These are phyloP conservation scores for Parasarocladium wereldwijsianum DNA, from an alignment of 2,329 filamentous ascomycete species.

Conservation along the genomic window DNA sequence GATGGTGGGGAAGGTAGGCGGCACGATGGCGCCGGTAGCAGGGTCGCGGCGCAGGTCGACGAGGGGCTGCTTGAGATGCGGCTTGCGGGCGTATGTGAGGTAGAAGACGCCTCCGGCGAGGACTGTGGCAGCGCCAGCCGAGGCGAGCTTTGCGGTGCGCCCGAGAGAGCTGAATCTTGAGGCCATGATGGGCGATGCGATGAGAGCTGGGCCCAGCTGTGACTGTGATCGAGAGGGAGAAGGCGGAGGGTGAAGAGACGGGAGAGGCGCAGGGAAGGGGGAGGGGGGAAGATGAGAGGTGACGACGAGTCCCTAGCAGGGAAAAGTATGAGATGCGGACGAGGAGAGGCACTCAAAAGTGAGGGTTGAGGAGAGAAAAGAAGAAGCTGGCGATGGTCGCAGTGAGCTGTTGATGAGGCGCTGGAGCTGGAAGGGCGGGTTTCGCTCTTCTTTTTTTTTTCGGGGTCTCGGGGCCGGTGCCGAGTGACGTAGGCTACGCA, in stretches of 20 bases:
- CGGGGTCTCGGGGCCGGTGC: too few species aligned
- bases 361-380: slow-evolving; percentile 4
- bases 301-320: too few species aligned
- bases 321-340: neutral
- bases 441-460: too few species aligned
- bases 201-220: slow-evolving; percentile 6
- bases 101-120: slow-evolving; percentile 15
- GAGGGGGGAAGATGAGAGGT: neutral
- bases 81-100: slow-evolving; percentile 12
- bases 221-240: too few species aligned
- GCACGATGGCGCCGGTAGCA: slow-evolving; percentile 19
- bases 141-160: slow-evolving; percentile 18
- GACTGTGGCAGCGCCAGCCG: slow-evolving; percentile 14
- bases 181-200: slow-evolving; percentile 15
- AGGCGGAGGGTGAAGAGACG: slow-evolving; percentile 9
- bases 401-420: neutral
- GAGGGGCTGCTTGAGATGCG: slow-evolving; percentile 17
- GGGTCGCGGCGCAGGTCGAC: slow-evolving; percentile 20
- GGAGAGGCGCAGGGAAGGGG: slow-evolving; percentile 4
- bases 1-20: slow-evolving; percentile 20
- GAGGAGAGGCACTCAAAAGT: neutral
- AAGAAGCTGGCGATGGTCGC: neutral
- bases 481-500: too few species aligned
- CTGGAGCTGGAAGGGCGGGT: too few species aligned
- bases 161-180: slow-evolving; percentile 19